phyloP scores from a whole-genome alignment of 2,329 filamentous ascomycete species.

The Cordyceps fumosorosea region DNA sequence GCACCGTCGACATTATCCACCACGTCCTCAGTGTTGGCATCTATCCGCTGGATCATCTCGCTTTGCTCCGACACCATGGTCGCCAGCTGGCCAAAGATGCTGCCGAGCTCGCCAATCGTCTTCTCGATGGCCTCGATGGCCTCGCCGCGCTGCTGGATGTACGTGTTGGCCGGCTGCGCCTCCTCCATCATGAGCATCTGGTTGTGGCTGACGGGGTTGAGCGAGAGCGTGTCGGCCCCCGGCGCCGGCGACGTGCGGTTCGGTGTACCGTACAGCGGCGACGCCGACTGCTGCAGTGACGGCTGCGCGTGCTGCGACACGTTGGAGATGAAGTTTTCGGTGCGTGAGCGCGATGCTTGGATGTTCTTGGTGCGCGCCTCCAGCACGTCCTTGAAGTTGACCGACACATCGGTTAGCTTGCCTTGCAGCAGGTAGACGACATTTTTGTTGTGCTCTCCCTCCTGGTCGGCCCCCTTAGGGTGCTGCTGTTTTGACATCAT shows the following conservation, averaged over 20 bases:
- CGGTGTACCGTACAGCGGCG: conserved; percentile 79
- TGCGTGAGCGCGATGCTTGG: conserved; percentile 83
- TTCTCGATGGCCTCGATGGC: conserved; percentile 96
- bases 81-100: conserved; percentile 88
- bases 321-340: conserved; percentile 92
- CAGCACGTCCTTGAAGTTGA: conserved; percentile 94
- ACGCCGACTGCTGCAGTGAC: conserved; percentile 67
- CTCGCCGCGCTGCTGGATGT: conserved; percentile 89
- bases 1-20: conserved; percentile 98
- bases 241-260: conserved; percentile 57
- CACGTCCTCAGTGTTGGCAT: conserved; percentile 95
- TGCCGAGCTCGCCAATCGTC: conserved; percentile 85
- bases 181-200: conserved; percentile 91
- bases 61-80: conserved; percentile 97
- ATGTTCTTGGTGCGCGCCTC: conserved; percentile 98
- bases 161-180: conserved; percentile 75
- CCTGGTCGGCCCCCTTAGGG: conserved; percentile 60
- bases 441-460: conserved; percentile 97
- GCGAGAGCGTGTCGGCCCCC: conserved; percentile 66
- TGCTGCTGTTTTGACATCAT: conserved; percentile 70
- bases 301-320: conserved; percentile 71
- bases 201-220: conserved; percentile 76
- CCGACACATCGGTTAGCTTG: conserved; percentile 84
- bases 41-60: conserved; percentile 95
- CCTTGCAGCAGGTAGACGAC: conserved; percentile 88